phyloP scores from a whole-genome alignment of 345 rosid species.

The Iberis pinnata region DNA sequence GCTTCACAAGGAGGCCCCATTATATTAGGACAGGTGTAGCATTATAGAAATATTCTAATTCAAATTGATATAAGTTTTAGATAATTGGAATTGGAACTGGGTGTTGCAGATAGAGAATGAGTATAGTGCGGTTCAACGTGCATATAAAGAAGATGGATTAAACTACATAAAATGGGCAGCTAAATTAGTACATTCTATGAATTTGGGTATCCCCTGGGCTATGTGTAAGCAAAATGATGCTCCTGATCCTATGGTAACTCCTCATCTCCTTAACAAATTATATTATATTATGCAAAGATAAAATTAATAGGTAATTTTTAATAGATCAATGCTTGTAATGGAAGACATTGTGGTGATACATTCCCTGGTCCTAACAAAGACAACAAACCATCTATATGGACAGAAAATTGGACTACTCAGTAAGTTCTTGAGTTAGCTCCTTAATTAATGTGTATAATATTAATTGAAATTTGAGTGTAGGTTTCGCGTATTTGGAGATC shows the following conservation, averaged over 20 bases:
- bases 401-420: constrained; percentile 99
- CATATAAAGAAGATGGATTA: constrained; percentile 52
- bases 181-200: constrained; percentile 42
- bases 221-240: constrained; percentile 93
- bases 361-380: constrained; percentile 79
- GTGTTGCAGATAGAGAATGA: constrained; percentile 89
- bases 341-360: constrained; percentile 96
- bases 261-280: background rate
- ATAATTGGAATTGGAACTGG: background rate
- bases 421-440: constrained; percentile 32
- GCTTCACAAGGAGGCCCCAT: constrained; percentile 59
- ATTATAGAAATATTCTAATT: too few relatives aligned
- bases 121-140: constrained; percentile 61
- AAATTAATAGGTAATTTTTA: background rate
- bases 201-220: constrained; percentile 82
- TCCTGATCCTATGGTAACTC: constrained; percentile 66
- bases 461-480: constrained; percentile 26
- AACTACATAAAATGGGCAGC: constrained; percentile 72
- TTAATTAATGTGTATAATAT: background rate
- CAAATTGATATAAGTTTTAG: background rate
- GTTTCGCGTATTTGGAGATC: constrained; percentile 58
- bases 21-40: constrained; percentile 46
- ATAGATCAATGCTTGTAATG: constrained; percentile 92
- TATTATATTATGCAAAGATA: background rate
- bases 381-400: constrained; percentile 78